Evolutionary conservation across 805 yeast species (phyloP).

Genomic region (Yamadazyma sp.): DNA sequence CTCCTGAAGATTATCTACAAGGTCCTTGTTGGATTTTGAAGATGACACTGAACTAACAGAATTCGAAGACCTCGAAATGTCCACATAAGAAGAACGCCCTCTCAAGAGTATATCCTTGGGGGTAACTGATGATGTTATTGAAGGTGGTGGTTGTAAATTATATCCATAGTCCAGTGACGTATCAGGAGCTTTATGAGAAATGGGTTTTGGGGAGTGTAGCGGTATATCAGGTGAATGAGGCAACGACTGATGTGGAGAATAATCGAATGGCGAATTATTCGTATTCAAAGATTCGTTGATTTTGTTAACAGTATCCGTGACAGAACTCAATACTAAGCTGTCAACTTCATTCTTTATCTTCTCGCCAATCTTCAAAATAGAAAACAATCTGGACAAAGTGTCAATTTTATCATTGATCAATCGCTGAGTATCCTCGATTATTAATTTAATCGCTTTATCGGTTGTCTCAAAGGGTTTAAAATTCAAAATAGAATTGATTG

Average conservation of each 20-base stretch:
- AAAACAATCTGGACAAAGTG: constrained; percentile 65
- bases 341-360: constrained; percentile 80
- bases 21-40: constrained; percentile 19
- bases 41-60: constrained; percentile 18
- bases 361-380: constrained; percentile 70
- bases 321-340: constrained; percentile 57
- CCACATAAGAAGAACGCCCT: constrained; percentile 17
- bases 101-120: constrained; percentile 42
- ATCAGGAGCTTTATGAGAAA: no score
- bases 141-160: constrained; percentile 13
- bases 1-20: constrained; percentile 24
- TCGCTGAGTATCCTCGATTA: constrained; percentile 65
- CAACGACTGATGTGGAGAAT: no score
- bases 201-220: not conserved
- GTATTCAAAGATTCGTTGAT: constrained; percentile 34
- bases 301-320: constrained; percentile 58
- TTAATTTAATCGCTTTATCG: constrained; percentile 59
- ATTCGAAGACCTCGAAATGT: constrained; percentile 11
- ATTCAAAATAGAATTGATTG: constrained; percentile 46
- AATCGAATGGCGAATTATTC: constrained; percentile 9
- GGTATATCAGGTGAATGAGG: constrained; percentile 5
- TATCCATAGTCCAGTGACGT: no score
- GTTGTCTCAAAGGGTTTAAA: constrained; percentile 50
- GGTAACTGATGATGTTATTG: constrained; percentile 32
- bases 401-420: constrained; percentile 65